Percentiles rank a stretch among this genome's conserved stretches.
These are phyloP conservation scores for Margaritispora aquatica DNA, from an alignment of 495 filamentous ascomycete species.

Conservation along the genomic window DNA sequence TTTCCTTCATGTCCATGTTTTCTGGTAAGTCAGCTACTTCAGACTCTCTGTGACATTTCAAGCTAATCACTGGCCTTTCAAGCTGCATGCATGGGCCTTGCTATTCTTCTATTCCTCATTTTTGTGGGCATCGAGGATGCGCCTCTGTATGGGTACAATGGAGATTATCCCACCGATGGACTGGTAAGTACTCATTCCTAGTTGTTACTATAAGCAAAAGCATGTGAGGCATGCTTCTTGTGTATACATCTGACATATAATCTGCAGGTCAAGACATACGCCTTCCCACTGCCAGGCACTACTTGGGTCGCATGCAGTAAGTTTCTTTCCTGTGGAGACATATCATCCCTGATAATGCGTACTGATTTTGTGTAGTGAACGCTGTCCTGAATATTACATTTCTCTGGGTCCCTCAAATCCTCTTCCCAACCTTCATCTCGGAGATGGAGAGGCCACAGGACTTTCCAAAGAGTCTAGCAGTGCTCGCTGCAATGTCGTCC, in stretches of 20 bases:
- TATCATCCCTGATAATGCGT: too few relatives aligned
- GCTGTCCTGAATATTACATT: slow-evolving; percentile 40
- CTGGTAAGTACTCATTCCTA: too few relatives aligned
- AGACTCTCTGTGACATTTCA: background rate
- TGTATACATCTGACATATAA: too few relatives aligned
- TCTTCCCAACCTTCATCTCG: slow-evolving; percentile 51
- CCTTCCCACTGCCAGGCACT: slow-evolving; percentile 38
- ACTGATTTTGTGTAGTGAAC: slow-evolving; percentile 26
- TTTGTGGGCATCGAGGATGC: slow-evolving; percentile 38
- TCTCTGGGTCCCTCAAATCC: slow-evolving; percentile 44
- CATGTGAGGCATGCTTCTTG: too few relatives aligned
- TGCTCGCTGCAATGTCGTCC: slow-evolving; percentile 40
- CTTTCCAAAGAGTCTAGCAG: slow-evolving; percentile 46
- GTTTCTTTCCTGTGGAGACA: background rate
- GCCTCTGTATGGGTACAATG: slow-evolving; percentile 29
- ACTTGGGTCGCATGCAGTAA: slow-evolving; percentile 34
- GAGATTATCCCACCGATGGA: slow-evolving; percentile 33
- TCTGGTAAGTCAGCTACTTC: slow-evolving; percentile 20
- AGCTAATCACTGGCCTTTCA: background rate
- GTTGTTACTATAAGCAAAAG: too few relatives aligned
- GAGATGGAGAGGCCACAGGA: slow-evolving; percentile 53
- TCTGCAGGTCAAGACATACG: slow-evolving; percentile 37
- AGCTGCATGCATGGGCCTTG: slow-evolving; percentile 38
- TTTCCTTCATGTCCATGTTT: slow-evolving; percentile 42
- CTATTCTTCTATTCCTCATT: slow-evolving; percentile 40